These are phyloP conservation scores for Pichia sp. DNA, from an alignment of 1,139 yeast genomes.

Conservation along the genomic window DNA sequence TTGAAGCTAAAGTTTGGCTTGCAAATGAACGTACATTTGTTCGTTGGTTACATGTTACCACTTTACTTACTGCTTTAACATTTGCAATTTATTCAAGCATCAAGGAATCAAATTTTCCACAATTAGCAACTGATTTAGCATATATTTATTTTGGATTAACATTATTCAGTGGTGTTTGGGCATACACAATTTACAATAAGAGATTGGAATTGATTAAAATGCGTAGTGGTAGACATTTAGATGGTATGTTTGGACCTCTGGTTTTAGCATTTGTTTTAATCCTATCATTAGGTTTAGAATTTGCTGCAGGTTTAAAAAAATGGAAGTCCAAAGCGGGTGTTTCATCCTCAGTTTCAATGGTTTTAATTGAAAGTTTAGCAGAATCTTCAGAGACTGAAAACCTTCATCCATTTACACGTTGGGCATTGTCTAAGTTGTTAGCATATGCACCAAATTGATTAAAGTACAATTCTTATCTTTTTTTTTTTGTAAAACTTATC, in stretches of 20 bases:
- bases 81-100: conserved; percentile 81
- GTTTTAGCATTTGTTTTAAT: conserved; percentile 67
- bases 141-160: conserved; percentile 76
- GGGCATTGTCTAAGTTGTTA: conserved; percentile 22
- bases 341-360: conserved; percentile 7
- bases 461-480: neutral
- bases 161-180: conserved; percentile 82
- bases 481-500: too few relatives aligned
- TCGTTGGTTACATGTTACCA: conserved; percentile 92
- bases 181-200: conserved; percentile 65
- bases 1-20: conserved; percentile 96
- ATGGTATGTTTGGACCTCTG: conserved; percentile 83
- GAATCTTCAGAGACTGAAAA: conserved; percentile 16
- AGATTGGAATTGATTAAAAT: conserved; percentile 70
- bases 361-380: conserved; percentile 7
- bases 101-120: conserved; percentile 49
- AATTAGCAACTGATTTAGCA: conserved; percentile 59
- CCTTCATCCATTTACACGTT: conserved; percentile 25
- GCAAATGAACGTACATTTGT: conserved; percentile 97
- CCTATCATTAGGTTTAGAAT: conserved; percentile 63
- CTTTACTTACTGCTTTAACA: conserved; percentile 78
- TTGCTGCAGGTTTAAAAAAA: conserved; percentile 56
- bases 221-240: conserved; percentile 82
- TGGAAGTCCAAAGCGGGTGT: conserved; percentile 22
- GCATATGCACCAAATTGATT: conserved; percentile 11